Evolutionary conservation across 106 monocot genomes (phyloP).

Genomic region (Phalaenopsis aphrodite): DNA sequence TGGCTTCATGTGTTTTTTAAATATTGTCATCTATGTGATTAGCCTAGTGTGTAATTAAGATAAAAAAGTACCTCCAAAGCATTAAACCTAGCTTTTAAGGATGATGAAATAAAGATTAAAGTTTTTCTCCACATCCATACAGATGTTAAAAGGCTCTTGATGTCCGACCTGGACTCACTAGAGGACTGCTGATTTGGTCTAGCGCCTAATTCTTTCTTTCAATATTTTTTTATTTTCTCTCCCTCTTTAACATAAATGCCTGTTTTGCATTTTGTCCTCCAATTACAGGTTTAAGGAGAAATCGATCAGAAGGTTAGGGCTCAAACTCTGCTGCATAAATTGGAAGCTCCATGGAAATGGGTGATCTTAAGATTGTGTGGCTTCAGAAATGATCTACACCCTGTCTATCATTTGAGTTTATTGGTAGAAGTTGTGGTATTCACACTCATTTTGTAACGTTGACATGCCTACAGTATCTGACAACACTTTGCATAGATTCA

Average conservation of each 20-base stretch:
- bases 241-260: too few relatives aligned
- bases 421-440: not conserved
- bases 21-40: not conserved
- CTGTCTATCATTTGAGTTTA: not conserved
- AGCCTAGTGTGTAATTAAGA: not conserved
- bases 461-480: not conserved
- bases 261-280: too few relatives aligned
- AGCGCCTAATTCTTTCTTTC: not conserved
- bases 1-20: not conserved
- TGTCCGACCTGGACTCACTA: not conserved
- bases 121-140: not conserved
- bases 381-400: too few relatives aligned
- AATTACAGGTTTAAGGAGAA: too few relatives aligned
- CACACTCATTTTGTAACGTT: too few relatives aligned
- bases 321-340: too few relatives aligned
- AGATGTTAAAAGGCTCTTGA: not conserved
- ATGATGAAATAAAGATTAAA: not conserved
- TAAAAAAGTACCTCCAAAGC: not conserved
- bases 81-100: not conserved
- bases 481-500: not conserved
- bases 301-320: too few relatives aligned
- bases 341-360: too few relatives aligned
- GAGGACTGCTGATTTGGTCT: not conserved
- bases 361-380: too few relatives aligned
- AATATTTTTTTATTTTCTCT: too few relatives aligned